Evolutionary conservation across 208 protist species (phyloP), one percentile per base, ranked within the genome.

Genomic region (Leishmania tropica): DNA sequence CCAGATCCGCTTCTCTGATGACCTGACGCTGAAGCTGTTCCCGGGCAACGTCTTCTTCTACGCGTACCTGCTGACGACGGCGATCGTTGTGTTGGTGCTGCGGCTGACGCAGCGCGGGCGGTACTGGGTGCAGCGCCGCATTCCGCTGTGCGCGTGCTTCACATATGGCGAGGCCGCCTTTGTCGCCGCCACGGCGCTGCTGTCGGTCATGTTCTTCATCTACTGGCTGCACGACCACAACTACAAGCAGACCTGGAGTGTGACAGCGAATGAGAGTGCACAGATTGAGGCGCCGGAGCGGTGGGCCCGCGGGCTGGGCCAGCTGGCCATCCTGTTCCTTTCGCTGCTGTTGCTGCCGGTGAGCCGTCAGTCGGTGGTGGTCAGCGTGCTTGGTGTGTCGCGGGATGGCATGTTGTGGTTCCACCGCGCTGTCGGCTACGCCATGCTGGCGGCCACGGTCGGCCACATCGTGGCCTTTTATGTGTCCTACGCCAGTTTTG

Each of bases 201-300:
- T 94, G 15, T 54, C 84, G 6, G 51, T 78, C 31, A 67, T 90
- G 58, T 94, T 94, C 81, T 86, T 84, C 78, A 70, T 90, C 71
- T 94, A 94, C 81, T 94, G 91, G 91, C 19, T 93, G 19, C 87
- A 82, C 40, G 89, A 88, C 65, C 91, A 94, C 85, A 94, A 93
- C 85, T 94, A 84, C 85, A 88, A 92, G 47, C 7, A 62, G 15
- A 53, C 81, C 28, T 83, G 75, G 85, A 68, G 10, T 13, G 58
- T 37, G 3, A 81, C n/a, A 21, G 83, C 10, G 15, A 81, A 72
- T 35, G 42, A 67, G 2, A 68, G 28, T 4, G 48, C n/a, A 28
- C 78, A 70, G 6, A 85, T 87, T 17, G 21, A 76, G 13, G 35
- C 64, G 19, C 48, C 83, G 6, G 91, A 94, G 72, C 78, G 81